Conservation (phyloP, 306 rosid species). For the Echinosophora koreensis region DNA sequence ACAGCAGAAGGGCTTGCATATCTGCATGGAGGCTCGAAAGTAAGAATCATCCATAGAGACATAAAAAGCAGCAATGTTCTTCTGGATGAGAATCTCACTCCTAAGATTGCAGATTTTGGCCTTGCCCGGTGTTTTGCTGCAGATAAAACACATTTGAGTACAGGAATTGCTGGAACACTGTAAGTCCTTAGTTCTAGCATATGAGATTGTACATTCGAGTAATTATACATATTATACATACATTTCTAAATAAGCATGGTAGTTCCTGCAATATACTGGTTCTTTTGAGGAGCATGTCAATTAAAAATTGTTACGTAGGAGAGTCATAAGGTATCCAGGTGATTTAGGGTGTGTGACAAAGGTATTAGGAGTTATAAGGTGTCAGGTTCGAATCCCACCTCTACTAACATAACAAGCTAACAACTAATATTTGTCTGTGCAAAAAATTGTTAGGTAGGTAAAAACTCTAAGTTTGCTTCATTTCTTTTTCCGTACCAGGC, state of each 20-base stretch:
- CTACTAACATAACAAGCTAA: too few species aligned
- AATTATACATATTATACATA: neutral
- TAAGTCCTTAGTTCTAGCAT: constrained; percentile 51
- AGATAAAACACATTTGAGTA: constrained; percentile 81
- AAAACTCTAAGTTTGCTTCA: neutral
- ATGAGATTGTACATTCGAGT: neutral
- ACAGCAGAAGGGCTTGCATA: constrained; percentile 90
- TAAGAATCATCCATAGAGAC: constrained; percentile 88
- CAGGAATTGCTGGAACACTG: constrained; percentile 96
- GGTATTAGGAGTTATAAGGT: too few species aligned
- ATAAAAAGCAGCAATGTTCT: constrained; percentile 92
- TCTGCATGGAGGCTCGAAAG: constrained; percentile 76
- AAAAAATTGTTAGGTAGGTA: neutral
- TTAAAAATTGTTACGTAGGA: too few species aligned
- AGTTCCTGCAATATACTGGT: neutral
- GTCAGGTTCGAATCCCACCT: too few species aligned
- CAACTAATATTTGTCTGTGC: too few species aligned
- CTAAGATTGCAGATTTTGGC: constrained; percentile 91
- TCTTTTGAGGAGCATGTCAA: neutral
- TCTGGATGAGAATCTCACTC: constrained; percentile 74
- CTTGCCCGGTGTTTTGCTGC: constrained; percentile 84
- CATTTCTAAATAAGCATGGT: neutral
- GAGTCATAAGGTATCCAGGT: too few species aligned
- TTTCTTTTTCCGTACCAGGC: neutral
- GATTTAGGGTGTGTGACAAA: too few species aligned